These are phyloP conservation scores for Irpex sp. DNA, from an alignment of 1,284 basidiomycete genomes.

Conservation along the genomic window DNA sequence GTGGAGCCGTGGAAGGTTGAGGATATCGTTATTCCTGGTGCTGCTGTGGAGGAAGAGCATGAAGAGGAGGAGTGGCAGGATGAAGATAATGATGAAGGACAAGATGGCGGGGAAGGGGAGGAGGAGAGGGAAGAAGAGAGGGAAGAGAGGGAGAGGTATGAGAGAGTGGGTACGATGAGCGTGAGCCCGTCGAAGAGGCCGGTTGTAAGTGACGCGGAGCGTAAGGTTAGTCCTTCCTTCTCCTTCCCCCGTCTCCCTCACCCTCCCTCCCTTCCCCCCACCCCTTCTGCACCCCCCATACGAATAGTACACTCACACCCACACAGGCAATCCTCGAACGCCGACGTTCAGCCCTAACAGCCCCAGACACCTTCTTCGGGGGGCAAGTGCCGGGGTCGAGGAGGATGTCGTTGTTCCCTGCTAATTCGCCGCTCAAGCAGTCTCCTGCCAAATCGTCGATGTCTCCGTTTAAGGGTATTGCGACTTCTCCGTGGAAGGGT, in stretches of 20 bases:
- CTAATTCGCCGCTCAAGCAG: conserved; percentile 3
- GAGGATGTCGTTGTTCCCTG: conserved; percentile 14
- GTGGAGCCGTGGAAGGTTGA: conserved; percentile 37
- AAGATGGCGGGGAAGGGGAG: conserved; percentile 2
- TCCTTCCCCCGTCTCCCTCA: background rate
- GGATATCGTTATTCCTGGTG: conserved; percentile 45
- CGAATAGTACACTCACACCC: no score
- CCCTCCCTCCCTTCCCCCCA: no score
- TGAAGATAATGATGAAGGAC: background rate
- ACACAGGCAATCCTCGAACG: conserved; percentile 58
- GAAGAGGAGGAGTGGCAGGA: background rate
- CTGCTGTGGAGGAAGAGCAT: conserved; percentile 4
- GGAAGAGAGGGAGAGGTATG: no score
- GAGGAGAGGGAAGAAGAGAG: conserved; percentile 1
- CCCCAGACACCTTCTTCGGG: conserved; percentile 49
- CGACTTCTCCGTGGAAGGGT: background rate
- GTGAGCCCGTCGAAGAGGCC: conserved; percentile 19
- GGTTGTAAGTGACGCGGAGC: conserved; percentile 46
- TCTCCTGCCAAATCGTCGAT: background rate
- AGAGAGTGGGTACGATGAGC: background rate
- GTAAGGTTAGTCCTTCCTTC: conserved; percentile 32
- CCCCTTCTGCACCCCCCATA: no score
- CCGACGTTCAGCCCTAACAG: conserved; percentile 49
- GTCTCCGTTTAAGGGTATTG: no score
- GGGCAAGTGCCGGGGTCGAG: conserved; percentile 45